Evolutionary conservation across 345 rosid species (phyloP), one percentile per base, ranked within the genome.

Genomic region (Diplotaxis tenuifolia): DNA sequence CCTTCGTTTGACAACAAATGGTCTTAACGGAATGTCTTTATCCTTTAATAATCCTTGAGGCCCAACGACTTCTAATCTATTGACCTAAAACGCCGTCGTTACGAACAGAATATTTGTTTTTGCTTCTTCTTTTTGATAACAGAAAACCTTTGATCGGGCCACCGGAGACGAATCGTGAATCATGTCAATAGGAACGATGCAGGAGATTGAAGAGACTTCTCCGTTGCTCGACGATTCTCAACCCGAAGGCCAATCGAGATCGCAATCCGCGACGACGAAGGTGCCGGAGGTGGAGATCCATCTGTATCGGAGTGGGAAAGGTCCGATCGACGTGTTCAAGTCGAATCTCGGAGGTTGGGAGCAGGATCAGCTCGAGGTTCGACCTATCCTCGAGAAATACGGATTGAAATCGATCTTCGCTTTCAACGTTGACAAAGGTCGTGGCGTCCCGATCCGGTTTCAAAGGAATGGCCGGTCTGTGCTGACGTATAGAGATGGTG

Each of bases 321-420:
- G 99, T 38, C 99, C 99, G 79, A 85, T 88, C 79, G 91, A 78
- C 59, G 96, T 85, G 27, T 88, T 90, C 84, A 92, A 85, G 83
- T 76, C 92, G 49, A 79, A 64, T 62, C 80, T 89, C 70, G 89
- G 88, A 21, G 97, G 97, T 11, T 95, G 86, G 85, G 96, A 87
- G 61, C 96, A 85, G 83, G 85, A 92, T 80, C 93, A 92, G 88
- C 87, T 95, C 62, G 97, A 92, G 80, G 88, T 92, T 71, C 83
- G 92, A 38, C 82, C 88, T 40, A 84, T 89, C 55, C 87, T 89
- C 5, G 90, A 89, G 3, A 92, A 83, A 31, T 87, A 88, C 75
- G 93, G 85, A 9, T 83, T 88, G 50, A 89, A 92, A 81, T 85
- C 96, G 9, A 53, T 91, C 53, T 88, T 38, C 77, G 99, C 97